phyloP scores from a whole-genome alignment of 208 protist genomes.

The Angomonas deanei region DNA sequence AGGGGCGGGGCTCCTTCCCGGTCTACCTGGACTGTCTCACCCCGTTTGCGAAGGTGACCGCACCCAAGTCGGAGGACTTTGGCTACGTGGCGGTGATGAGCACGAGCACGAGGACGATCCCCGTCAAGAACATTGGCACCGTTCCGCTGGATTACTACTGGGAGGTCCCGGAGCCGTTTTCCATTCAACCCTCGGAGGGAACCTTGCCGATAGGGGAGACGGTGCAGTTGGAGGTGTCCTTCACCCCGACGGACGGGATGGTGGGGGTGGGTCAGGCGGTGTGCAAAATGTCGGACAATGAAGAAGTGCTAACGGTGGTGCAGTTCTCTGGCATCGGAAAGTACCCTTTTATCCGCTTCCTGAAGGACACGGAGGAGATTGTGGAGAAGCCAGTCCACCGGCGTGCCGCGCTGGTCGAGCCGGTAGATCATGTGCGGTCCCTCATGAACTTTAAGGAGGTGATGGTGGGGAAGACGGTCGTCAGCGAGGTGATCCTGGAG shows the following conservation, averaged over 20 bases:
- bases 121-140: constrained; percentile 76
- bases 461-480: constrained; percentile 18
- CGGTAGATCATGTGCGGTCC: neutral
- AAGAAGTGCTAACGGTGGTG: constrained; percentile 49
- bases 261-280: constrained; percentile 74
- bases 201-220: constrained; percentile 39
- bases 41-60: constrained; percentile 55
- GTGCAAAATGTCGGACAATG: constrained; percentile 49
- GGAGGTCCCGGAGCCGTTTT: constrained; percentile 71
- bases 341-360: constrained; percentile 69
- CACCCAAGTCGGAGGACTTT: constrained; percentile 79
- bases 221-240: constrained; percentile 40
- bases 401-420: constrained; percentile 1
- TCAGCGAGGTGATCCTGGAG: constrained; percentile 39
- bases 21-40: constrained; percentile 74
- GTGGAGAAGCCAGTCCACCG: neutral
- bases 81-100: constrained; percentile 68
- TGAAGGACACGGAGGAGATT: constrained; percentile 10
- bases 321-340: constrained; percentile 90
- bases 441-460: constrained; percentile 43
- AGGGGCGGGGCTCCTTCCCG: constrained; percentile 69
- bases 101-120: constrained; percentile 45
- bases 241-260: constrained; percentile 71
- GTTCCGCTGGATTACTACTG: constrained; percentile 73
- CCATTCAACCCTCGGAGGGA: constrained; percentile 44